Base-by-base conservation (phyloP, 192 early-diverging fungal species). In the Umbelopsis sp. region DNA sequence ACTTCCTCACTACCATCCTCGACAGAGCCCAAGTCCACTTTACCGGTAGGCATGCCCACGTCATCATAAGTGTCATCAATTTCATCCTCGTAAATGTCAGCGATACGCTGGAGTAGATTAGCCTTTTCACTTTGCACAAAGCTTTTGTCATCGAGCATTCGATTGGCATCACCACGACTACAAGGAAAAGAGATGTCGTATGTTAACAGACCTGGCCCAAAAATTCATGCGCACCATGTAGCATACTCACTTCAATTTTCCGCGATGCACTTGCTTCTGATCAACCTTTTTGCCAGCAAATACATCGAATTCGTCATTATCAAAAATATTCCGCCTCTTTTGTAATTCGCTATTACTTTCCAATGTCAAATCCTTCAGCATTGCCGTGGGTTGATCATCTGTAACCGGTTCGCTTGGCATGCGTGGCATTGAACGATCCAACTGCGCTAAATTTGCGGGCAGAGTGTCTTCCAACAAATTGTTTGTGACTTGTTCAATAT, bases 241-340 rank as follows among this genome's bases (percentile, higher is more conserved):
- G 2, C 9, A 16, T 13, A 70, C 84, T 49, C 78, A 91, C 84
- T 82, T 76, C 68, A 86, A 84, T 78, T 95, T 97, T 66, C 94
- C 93, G 46, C 82, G 78, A 49, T 85, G 83, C 22, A 94, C 88
- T 46, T 89, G 91, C 30, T 73, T 77, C 68, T 80, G 73, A 72
- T 94, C 88, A 9, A 94, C 76, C 4, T 75, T 78, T 11, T 84
- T 79, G 58, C 86, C 84, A 30, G 82, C 74, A 78, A 97, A 94
- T 8, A 97, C 86, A 69, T 98, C 95, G 80, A 97, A 97, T 69
- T 94, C 93, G 72, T 98, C 97, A 46, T 91, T 90, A 78, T 98
- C 95, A 80, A 93, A 95, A 35, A 97, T 83, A 72, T 97, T 98
- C 15, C 85, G 80, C 11, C 95, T 89, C 16, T 48, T 75, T 6